Evolutionary conservation across 805 yeast genomes (phyloP), one percentile per base, ranked within the genome.

Genomic region (Kodamaea hsintzibuensis): DNA sequence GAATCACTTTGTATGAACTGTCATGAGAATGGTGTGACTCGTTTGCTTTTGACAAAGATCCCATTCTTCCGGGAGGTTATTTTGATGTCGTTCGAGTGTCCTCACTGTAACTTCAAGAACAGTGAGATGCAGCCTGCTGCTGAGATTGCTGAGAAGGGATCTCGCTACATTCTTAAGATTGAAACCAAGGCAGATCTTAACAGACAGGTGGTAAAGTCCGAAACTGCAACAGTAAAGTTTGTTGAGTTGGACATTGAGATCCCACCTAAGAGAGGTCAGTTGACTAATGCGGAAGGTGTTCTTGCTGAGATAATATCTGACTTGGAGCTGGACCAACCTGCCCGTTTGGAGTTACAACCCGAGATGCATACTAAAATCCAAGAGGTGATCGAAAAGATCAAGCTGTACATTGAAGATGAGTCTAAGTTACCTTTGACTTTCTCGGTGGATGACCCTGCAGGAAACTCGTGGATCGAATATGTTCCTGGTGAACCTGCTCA

Each of bases 1-100:
- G 93, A 93, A 67, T 91, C 98, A 7, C 74, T 95, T 40, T 95
- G 99, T 76, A 92, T 95, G 97, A 90, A 89, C 77, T 95, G 99
- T 72, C 89, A 86, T 58, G 76, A 93, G 60, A 81, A 83, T 54
- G 99, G 99, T 55, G 78, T 78, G 51, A 95, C 99, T 3, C 76
- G 96, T 60, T 70, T 95, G 68, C 77, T 95, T 43, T 76, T 95
- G 63, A 95, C 99, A 12, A 79, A 84, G 51, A 95, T 95, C 62
- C 99, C 99, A 16, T 91, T 78, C 64, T 95, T 95, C 74, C 79
- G 92, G 59, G 98, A 95, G 69, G 84, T 95, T 50, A 88, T 95
- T 50, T 69, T 95, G 54, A 93, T 95, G 96, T 91, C 98, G 1
- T 95, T 95, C 70, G 89, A 86, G 60, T 95, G 99, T 72, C 93